Evolutionary conservation across 257 asterid species (phyloP), one percentile per base, ranked within the genome.

Genomic region (Penstemon barbatus): DNA sequence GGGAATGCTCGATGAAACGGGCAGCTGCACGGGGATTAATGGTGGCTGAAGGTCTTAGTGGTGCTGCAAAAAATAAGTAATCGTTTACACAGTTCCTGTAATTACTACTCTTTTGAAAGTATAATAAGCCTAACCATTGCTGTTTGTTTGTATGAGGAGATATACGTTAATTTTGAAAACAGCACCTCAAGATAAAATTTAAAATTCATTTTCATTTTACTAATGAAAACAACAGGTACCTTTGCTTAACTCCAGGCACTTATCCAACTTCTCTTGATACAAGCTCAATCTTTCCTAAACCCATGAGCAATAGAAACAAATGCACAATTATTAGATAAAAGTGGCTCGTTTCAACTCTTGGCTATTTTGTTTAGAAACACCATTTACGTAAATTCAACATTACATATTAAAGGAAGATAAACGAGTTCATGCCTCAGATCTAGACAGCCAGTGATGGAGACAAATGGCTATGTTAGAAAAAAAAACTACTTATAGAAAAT

Each of bases 1-100:
- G 79, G 39, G 99, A 91, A 82, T 91, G 99, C 81, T 83, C 96
- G 40, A 94, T 89, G 78, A 94, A 87, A 39, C 99, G 91, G 71
- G 97, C 73, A 4, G 97, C 99, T 55, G 95, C 97, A 62, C 71
- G 84, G 51, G 91, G 57, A 78, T 94, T 91, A 43, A 94, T 69
- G 81, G 86, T 83, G 56, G 84, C 81, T 62, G 97, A 89, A 57
- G 97, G 99, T 25, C 93, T 85, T 75, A 84, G 65, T 3, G 97
- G 97, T 3, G 97, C 97, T 93, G 82, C 78, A 77, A 77, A 61
- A 65, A 78, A 67, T 51, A 66, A 57, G 50, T 57, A 45, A 55
- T 39, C 19, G 40, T 55, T 74, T 36, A 54, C 66, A 38, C 10
- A 68, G 46, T 64, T 33, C 44, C 65, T 39, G 57, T 38, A 46